Evolutionary conservation across 768 basidiomycete species (phyloP).

Genomic region (Amylocystis lapponica): DNA sequence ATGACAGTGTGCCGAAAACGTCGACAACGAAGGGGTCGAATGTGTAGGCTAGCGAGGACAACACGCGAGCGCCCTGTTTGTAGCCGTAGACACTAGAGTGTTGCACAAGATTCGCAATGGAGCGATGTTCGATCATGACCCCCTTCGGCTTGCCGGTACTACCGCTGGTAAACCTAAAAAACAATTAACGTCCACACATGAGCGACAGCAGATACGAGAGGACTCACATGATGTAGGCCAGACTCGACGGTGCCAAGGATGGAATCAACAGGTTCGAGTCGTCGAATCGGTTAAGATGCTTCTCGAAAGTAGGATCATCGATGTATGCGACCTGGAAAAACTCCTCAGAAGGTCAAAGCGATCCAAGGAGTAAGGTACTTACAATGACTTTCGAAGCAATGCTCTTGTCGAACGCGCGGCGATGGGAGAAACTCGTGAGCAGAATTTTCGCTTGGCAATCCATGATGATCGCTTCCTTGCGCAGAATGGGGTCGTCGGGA

Average conservation of each 20-base stretch:
- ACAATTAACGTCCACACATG: neutral
- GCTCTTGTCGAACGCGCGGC: slow-evolving; percentile 12
- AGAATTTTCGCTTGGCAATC: slow-evolving; percentile 24
- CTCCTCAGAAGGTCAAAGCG: neutral
- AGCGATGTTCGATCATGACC: slow-evolving; percentile 16
- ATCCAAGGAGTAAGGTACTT: slow-evolving; percentile 8
- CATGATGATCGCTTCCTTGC: slow-evolving; percentile 24
- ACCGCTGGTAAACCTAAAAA: slow-evolving; percentile 16
- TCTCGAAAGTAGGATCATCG: slow-evolving; percentile 24
- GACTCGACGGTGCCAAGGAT: slow-evolving; percentile 16
- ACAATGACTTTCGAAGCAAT: slow-evolving; percentile 8
- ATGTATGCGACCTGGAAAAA: slow-evolving; percentile 20
- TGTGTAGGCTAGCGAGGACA: slow-evolving; percentile 25
- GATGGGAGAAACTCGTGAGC: slow-evolving; percentile 19
- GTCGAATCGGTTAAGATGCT: slow-evolving; percentile 10
- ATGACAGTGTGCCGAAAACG: slow-evolving; percentile 16
- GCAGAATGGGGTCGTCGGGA: slow-evolving; percentile 24
- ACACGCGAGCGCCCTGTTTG: slow-evolving; percentile 16
- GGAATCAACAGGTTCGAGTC: slow-evolving; percentile 16
- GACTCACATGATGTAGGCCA: slow-evolving; percentile 23
- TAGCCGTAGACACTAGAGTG: slow-evolving; percentile 16
- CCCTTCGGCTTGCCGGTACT: slow-evolving; percentile 20
- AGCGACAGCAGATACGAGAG: neutral
- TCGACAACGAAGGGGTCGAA: slow-evolving; percentile 21
- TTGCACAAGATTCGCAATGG: slow-evolving; percentile 13